A percentile compares a stretch with the other conserved stretches of the same genome.
These are phyloP conservation scores for Aciculosporium take DNA, from an alignment of 2,329 filamentous ascomycete genomes.

Conservation along the genomic window DNA sequence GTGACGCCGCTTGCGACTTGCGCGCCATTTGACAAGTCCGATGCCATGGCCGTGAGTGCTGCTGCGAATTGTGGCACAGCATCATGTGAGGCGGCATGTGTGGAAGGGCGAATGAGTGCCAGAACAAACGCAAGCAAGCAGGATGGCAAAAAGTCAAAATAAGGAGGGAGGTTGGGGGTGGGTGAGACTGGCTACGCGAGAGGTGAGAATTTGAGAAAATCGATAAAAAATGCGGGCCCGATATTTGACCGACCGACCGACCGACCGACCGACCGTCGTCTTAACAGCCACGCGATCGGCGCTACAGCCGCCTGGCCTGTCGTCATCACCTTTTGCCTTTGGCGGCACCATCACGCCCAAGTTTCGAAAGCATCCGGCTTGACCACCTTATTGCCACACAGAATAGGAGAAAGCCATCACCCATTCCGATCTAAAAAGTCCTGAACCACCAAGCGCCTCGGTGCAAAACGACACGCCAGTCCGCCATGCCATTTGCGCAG, in stretches of 20 bases:
- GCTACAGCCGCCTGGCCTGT: no score
- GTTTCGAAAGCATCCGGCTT: neutral
- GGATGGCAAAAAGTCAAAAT: neutral
- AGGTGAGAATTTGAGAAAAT: no score
- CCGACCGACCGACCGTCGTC: no score
- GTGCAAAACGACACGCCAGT: neutral
- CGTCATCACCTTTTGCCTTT: no score
- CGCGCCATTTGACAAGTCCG: conserved; percentile 24
- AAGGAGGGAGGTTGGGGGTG: conserved; percentile 5
- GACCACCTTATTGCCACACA: no score
- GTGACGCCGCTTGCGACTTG: conserved; percentile 20
- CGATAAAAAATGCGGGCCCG: conserved; percentile 5
- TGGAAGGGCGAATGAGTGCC: conserved; percentile 9
- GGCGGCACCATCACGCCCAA: neutral
- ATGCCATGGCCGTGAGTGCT: conserved; percentile 25
- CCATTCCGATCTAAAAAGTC: no score
- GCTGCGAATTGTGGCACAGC: conserved; percentile 18
- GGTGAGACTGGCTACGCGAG: neutral
- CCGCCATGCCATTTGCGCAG: conserved; percentile 50
- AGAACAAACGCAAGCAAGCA: neutral
- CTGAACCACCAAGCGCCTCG: neutral
- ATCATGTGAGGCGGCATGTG: conserved; percentile 19
- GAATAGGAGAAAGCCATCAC: no score
- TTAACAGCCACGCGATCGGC: no score
- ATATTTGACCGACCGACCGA: no score